Conservation (phyloP, 1,139 yeast genomes). For the Kodamaea suecica region DNA sequence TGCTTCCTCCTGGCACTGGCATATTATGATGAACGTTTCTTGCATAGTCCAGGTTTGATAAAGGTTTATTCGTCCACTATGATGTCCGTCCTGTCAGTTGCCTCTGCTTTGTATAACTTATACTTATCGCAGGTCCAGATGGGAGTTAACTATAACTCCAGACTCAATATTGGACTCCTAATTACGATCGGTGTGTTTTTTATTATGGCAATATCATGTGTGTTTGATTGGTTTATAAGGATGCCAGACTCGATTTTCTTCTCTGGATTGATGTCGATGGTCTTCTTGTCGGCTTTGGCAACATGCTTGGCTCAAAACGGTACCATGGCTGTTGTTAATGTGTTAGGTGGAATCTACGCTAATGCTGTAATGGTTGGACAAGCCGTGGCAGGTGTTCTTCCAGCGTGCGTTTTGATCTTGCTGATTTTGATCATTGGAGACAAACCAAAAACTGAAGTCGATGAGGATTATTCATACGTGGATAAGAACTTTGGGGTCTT, state of each 20-base stretch:
- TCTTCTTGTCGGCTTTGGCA: slow-evolving; percentile 58
- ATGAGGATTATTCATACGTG: slow-evolving; percentile 21
- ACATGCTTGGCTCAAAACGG: slow-evolving; percentile 86
- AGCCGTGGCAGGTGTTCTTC: slow-evolving; percentile 89
- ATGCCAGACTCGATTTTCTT: slow-evolving; percentile 43
- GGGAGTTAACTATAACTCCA: slow-evolving; percentile 55
- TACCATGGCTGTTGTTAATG: slow-evolving; percentile 80
- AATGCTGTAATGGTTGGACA: slow-evolving; percentile 95
- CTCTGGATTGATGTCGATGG: slow-evolving; percentile 52
- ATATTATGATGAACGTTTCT: slow-evolving; percentile 68
- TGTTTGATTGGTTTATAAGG: slow-evolving; percentile 38
- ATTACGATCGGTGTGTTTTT: slow-evolving; percentile 57
- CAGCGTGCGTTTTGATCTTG: slow-evolving; percentile 69
- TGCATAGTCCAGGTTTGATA: slow-evolving; percentile 49
- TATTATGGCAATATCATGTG: slow-evolving; percentile 47
- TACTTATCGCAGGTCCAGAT: slow-evolving; percentile 67
- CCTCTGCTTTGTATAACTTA: slow-evolving; percentile 60
- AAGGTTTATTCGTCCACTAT: slow-evolving; percentile 73
- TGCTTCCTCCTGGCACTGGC: slow-evolving; percentile 83
- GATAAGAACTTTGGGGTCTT: slow-evolving; percentile 52
- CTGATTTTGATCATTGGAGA: slow-evolving; percentile 50
- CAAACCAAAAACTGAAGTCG: slow-evolving; percentile 15
- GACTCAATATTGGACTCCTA: slow-evolving; percentile 60
- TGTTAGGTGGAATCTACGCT: slow-evolving; percentile 72
- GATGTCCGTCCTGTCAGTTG: slow-evolving; percentile 83